Base-by-base conservation (phyloP, 345 rosid genomes). In the Carallia brachiata region DNA sequence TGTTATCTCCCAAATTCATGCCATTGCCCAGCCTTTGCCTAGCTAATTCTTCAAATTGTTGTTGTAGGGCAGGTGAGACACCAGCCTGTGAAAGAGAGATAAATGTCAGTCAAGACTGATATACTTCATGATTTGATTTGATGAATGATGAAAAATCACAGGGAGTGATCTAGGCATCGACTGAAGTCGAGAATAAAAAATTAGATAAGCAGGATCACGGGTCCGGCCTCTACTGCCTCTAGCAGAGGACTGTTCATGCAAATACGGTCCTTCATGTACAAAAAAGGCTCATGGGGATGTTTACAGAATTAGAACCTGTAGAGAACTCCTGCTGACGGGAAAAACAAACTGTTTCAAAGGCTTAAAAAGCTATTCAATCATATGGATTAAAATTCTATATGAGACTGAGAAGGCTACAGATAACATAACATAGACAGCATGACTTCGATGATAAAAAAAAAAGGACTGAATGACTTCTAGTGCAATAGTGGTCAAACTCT, bases 11-110 rank as follows among this genome's bases (percentile, higher is more conserved):
- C 17, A 73, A 73, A 75, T 9, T 79, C 57, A 7, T 67, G 63
- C 60, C 62, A 18, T 68, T 72, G 31, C 56, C 75, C 47, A 68
- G 68, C 63, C 84, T 85, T 75, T 83, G 85, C 63, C 72, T 87
- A 1, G 85, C 77, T 70, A 92, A 61, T 76, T 90, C 91, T 75
- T 87, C 87, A 66, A 95, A 79, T 71, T 92, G 99, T 37, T 79
- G 81, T 67, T 95, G 99, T 73, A 92, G 60, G 62, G 84, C 81
- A 65, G 85, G 83, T 17, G 97, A 85, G 70, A 92, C 76, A 62
- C 97, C 97, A 68, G 87, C 85, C 99, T 95, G 86, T 8, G 39
- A 34, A 47, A 63, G 47, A 1, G 59, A 31, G 48, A 12, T 65
- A 52, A 34, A 44, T 19, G 16, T 44, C 40, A 58, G 32, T 19